Conservation (phyloP, 805 yeast genomes). For the Trichomonascus vanleenenianus region DNA sequence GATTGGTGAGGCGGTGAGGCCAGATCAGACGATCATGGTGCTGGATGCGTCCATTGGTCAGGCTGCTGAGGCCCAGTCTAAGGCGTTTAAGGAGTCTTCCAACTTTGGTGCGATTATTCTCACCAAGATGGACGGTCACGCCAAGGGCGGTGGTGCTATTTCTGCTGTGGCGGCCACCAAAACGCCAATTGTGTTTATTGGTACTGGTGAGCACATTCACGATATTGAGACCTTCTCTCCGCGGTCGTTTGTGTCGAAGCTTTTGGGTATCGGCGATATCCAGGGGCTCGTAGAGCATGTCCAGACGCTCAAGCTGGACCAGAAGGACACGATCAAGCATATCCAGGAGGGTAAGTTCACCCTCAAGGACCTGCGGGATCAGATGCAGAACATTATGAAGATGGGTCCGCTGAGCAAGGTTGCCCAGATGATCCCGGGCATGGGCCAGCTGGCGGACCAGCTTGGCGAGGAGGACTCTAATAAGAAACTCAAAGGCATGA, state of each 20-base stretch:
- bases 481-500: slow-evolving; percentile 76
- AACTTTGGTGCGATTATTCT: slow-evolving; percentile 92
- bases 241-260: slow-evolving; percentile 77
- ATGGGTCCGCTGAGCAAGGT: slow-evolving; percentile 95
- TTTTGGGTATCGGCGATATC: slow-evolving; percentile 91
- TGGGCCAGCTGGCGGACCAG: slow-evolving; percentile 74
- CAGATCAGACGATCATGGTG: slow-evolving; percentile 97
- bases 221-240: slow-evolving; percentile 92
- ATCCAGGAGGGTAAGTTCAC: slow-evolving; percentile 94
- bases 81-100: slow-evolving; percentile 87
- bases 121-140: slow-evolving; percentile 98
- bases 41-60: slow-evolving; percentile 97
- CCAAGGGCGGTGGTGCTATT: slow-evolving; percentile 99
- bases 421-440: slow-evolving; percentile 92
- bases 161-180: slow-evolving; percentile 96
- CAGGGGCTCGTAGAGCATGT: slow-evolving; percentile 93
- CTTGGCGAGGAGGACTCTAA: slow-evolving; percentile 90
- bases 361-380: slow-evolving; percentile 82
- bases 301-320: slow-evolving; percentile 76
- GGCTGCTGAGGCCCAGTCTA: slow-evolving; percentile 93
- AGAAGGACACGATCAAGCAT: slow-evolving; percentile 79
- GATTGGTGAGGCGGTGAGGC: slow-evolving; percentile 77
- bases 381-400: slow-evolving; percentile 89
- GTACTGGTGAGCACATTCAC: slow-evolving; percentile 96
- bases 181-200: slow-evolving; percentile 91